These are phyloP conservation scores for Cucurbita pepo DNA, from an alignment of 306 rosid genomes.

Conservation along the genomic window DNA sequence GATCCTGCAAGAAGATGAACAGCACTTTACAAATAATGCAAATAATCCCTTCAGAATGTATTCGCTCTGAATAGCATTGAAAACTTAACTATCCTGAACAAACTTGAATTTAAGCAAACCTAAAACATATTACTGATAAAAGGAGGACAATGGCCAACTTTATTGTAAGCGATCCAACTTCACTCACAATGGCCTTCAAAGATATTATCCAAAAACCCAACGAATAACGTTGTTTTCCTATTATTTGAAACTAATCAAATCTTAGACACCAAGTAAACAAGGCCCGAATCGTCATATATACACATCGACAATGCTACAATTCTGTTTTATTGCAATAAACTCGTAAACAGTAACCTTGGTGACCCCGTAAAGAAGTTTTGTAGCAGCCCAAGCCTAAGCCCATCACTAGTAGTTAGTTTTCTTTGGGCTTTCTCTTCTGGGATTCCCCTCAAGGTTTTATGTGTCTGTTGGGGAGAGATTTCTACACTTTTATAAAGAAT, in stretches of 20 bases:
- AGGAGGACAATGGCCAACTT: background rate
- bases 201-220: background rate
- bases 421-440: no score
- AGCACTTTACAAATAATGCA: background rate
- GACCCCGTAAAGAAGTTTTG: background rate
- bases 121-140: background rate
- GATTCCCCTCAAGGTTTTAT: no score
- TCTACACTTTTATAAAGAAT: no score
- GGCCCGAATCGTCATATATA: background rate
- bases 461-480: no score
- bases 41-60: background rate
- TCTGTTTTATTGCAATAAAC: background rate
- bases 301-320: background rate
- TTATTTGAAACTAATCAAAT: background rate
- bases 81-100: background rate
- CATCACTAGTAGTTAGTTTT: no score
- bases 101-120: background rate
- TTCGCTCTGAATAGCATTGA: background rate
- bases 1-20: slow-evolving; percentile 35
- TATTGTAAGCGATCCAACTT: background rate
- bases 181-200: background rate
- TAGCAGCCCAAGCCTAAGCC: no score
- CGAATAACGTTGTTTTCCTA: background rate
- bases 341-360: background rate
- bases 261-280: background rate